phyloP scores from a whole-genome alignment of 805 yeast genomes.

The Kluyveromyces starmeri region DNA sequence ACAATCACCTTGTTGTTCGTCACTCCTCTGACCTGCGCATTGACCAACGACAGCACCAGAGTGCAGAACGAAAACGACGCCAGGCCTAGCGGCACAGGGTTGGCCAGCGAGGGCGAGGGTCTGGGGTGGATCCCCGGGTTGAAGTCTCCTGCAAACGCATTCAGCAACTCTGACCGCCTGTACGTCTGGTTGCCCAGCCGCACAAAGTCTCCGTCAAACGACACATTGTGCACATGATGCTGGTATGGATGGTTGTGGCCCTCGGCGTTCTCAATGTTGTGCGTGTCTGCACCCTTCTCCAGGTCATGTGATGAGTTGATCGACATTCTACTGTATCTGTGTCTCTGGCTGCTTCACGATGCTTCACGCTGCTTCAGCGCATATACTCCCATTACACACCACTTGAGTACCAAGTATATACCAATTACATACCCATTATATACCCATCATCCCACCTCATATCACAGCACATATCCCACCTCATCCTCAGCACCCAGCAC shows the following conservation, averaged over 20 bases:
- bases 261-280: conserved; percentile 6
- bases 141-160: conserved; percentile 54
- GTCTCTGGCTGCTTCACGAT: too few relatives aligned
- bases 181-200: conserved; percentile 36
- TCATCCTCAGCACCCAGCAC: too few relatives aligned
- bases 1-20: conserved; percentile 51
- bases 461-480: too few relatives aligned
- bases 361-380: too few relatives aligned
- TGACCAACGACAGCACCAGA: conserved; percentile 54
- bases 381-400: too few relatives aligned
- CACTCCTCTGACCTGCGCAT: conserved; percentile 62
- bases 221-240: conserved; percentile 16
- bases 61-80: conserved; percentile 52
- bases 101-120: conserved; percentile 48
- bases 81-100: conserved; percentile 70
- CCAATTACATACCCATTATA: too few relatives aligned
- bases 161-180: conserved; percentile 45
- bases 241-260: conserved; percentile 3
- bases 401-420: too few relatives aligned
- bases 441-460: too few relatives aligned
- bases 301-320: conserved; percentile 12
- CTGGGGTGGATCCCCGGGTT: conserved; percentile 38
- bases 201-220: conserved; percentile 30
- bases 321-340: conserved; percentile 6
- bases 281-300: conserved; percentile 12